Percentiles rank a stretch among this genome's conserved stretches.
Evolutionary conservation across 2,329 filamentous ascomycete genomes (phyloP).

Genomic region (Botrytis sinoallii): DNA sequence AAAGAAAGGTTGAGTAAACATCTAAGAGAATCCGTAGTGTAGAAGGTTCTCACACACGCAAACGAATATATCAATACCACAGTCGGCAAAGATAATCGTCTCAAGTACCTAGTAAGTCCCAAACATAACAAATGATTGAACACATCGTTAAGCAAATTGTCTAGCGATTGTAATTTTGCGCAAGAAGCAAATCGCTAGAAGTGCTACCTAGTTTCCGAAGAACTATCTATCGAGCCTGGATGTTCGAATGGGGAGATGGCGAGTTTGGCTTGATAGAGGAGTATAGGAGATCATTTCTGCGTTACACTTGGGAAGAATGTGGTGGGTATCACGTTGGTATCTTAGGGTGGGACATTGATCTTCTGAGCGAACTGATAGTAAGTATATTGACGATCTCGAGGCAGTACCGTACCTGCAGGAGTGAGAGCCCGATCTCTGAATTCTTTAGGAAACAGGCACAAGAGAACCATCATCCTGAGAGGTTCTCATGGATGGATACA

Average conservation of each 20-base stretch:
- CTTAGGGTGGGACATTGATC: accelerated
- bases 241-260: not conserved
- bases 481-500: not conserved
- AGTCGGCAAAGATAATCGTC: not conserved
- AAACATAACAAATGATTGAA: not conserved
- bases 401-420: not conserved
- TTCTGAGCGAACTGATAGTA: not conserved
- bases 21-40: not conserved
- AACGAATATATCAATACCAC: not conserved
- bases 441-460: not conserved
- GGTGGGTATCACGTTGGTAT: not conserved
- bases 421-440: not conserved
- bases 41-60: not conserved
- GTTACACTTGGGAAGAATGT: not conserved
- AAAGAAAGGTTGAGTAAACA: too few relatives aligned
- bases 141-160: accelerated
- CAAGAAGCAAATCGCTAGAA: not conserved
- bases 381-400: not conserved
- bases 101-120: not conserved
- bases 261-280: not conserved
- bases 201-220: not conserved
- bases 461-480: not conserved
- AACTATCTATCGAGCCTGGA: not conserved
- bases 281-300: not conserved
- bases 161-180: too few relatives aligned